Evolutionary conservation across 805 yeast genomes (phyloP).

Genomic region (Kurtzmaniella cleridarum): DNA sequence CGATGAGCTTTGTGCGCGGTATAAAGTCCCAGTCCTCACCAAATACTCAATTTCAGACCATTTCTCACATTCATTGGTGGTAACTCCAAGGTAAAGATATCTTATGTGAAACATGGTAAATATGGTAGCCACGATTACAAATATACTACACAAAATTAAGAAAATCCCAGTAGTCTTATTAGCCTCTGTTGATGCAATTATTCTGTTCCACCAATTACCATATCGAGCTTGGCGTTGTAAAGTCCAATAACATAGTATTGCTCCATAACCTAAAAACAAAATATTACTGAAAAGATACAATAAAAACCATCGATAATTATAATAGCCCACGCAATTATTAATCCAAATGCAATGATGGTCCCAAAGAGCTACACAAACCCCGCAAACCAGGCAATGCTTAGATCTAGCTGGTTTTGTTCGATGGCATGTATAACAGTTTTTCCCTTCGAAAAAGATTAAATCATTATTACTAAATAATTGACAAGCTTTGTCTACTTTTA

Average conservation of each 20-base stretch:
- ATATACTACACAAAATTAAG: constrained; percentile 32
- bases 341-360: constrained; percentile 67
- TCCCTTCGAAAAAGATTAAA: constrained; percentile 46
- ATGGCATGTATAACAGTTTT: constrained; percentile 44
- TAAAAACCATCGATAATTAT: constrained; percentile 59
- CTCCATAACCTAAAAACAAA: constrained; percentile 37
- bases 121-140: constrained; percentile 30
- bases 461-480: constrained; percentile 38
- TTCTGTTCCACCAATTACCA: constrained; percentile 16
- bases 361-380: constrained; percentile 40
- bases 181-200: constrained; percentile 20
- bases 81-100: constrained; percentile 58
- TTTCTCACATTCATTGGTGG: constrained; percentile 69
- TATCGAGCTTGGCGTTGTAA: constrained; percentile 7
- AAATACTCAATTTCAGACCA: constrained; percentile 62
- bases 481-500: constrained; percentile 8
- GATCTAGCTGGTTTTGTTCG: constrained; percentile 53
- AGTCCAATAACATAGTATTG: constrained; percentile 23
- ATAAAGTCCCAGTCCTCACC: constrained; percentile 22
- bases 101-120: constrained; percentile 43
- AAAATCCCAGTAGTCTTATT: constrained; percentile 40
- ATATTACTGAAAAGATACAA: constrained; percentile 48
- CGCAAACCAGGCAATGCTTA: constrained; percentile 61
- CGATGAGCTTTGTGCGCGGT: constrained; percentile 10
- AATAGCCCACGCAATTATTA: constrained; percentile 69